These are phyloP conservation scores for Neltuma alba DNA, from an alignment of 306 rosid genomes.

Conservation along the genomic window DNA sequence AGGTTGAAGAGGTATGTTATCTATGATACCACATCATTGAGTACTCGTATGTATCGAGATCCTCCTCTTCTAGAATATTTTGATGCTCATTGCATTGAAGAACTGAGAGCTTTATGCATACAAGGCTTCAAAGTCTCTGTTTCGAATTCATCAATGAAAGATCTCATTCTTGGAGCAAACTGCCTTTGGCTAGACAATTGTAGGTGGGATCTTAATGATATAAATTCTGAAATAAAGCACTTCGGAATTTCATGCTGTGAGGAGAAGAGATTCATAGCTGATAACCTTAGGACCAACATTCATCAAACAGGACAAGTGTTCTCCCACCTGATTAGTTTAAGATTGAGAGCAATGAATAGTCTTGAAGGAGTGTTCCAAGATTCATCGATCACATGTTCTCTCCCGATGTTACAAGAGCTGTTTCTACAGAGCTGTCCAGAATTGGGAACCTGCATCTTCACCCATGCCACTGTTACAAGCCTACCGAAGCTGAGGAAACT, in stretches of 20 bases:
- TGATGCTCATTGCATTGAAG: background rate
- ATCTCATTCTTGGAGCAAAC: background rate
- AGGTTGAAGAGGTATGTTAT: background rate
- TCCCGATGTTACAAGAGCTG: background rate
- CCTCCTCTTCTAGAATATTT: background rate
- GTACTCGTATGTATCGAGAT: too few species aligned
- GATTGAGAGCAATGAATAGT: accelerated
- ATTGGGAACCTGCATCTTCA: too few species aligned
- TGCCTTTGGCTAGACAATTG: background rate
- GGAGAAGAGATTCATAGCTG: background rate
- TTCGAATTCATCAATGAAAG: background rate
- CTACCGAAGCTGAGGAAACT: too few species aligned
- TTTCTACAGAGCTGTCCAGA: background rate
- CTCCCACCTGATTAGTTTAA: background rate
- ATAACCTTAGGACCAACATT: background rate
- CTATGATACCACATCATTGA: background rate
- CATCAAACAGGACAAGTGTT: background rate
- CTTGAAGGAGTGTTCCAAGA: background rate
- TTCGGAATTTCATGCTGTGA: background rate
- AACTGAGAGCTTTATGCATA: background rate
- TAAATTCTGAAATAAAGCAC: background rate
- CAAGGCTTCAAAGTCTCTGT: background rate
- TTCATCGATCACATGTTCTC: background rate
- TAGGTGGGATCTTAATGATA: background rate
- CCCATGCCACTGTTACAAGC: too few species aligned